phyloP scores from a whole-genome alignment of 305 asterid genomes.

The Solanum hybrid region DNA sequence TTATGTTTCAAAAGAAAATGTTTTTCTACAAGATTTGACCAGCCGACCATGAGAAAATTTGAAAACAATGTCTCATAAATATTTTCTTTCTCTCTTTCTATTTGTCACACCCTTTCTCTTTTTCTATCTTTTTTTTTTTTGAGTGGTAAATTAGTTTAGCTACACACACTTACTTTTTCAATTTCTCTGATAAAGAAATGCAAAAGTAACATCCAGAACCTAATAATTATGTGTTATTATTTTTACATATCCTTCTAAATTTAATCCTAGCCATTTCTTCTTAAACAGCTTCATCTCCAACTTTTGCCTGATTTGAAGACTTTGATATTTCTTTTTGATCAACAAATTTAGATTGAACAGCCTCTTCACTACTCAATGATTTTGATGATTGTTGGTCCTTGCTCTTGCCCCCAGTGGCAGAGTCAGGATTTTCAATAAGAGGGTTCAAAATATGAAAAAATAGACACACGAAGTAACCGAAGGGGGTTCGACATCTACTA shows the following conservation, averaged over 20 bases:
- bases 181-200: not conserved
- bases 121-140: too few species aligned
- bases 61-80: not conserved
- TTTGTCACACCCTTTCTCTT: too few species aligned
- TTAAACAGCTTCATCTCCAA: not conserved
- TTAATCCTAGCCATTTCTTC: not conserved
- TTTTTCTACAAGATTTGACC: not conserved
- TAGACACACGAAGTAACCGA: too few species aligned
- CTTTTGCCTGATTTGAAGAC: not conserved
- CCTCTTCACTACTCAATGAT: not conserved
- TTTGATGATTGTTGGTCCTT: not conserved
- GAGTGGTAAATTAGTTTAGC: not conserved
- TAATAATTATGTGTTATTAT: not conserved
- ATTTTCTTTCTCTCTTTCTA: not conserved
- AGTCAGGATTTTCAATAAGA: too few species aligned
- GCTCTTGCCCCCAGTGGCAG: not conserved
- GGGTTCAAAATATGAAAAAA: too few species aligned
- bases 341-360: not conserved
- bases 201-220: not conserved
- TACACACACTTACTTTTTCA: not conserved
- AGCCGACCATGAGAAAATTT: not conserved
- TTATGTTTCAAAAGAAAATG: not conserved
- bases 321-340: not conserved
- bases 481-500: too few species aligned
- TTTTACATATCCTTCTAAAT: not conserved